Evolutionary conservation across 768 basidiomycete genomes (phyloP).

Genomic region (Pleurotus tuoliensis): DNA sequence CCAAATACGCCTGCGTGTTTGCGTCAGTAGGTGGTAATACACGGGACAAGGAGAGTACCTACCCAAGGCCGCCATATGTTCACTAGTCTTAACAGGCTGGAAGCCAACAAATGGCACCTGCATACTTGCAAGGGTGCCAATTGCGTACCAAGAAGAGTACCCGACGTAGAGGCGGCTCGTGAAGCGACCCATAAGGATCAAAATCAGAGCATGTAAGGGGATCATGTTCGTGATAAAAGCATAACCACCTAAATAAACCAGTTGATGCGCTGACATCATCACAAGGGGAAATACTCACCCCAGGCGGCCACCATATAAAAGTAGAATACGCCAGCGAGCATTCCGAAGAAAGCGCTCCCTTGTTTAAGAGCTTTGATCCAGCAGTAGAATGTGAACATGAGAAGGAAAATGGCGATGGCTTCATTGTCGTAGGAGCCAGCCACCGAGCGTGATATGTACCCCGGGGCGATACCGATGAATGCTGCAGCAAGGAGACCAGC

Average conservation of each 20-base stretch:
- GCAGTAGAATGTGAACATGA: constrained; percentile 97
- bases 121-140: constrained; percentile 97
- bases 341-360: constrained; percentile 90
- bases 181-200: constrained; percentile 95
- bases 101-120: constrained; percentile 99
- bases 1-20: constrained; percentile 79
- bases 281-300: constrained; percentile 51
- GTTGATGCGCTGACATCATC: constrained; percentile 1
- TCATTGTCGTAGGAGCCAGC: constrained; percentile 99
- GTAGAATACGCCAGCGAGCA: constrained; percentile 91
- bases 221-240: constrained; percentile 99
- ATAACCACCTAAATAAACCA: constrained; percentile 68
- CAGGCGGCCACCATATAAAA: constrained; percentile 99
- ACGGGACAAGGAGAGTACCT: constrained; percentile 16
- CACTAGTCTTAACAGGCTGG: constrained; percentile 95
- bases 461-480: constrained; percentile 96
- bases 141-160: constrained; percentile 97
- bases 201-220: constrained; percentile 90
- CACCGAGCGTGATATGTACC: constrained; percentile 98
- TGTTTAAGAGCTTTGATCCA: constrained; percentile 97
- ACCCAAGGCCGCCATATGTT: constrained; percentile 99
- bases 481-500: constrained; percentile 97
- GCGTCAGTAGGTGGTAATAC: constrained; percentile 9
- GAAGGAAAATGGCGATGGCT: constrained; percentile 98
- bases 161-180: constrained; percentile 89